Evolutionary conservation across 208 protist species (phyloP).

Genomic region (Acanthamoeba lugdunensis): DNA sequence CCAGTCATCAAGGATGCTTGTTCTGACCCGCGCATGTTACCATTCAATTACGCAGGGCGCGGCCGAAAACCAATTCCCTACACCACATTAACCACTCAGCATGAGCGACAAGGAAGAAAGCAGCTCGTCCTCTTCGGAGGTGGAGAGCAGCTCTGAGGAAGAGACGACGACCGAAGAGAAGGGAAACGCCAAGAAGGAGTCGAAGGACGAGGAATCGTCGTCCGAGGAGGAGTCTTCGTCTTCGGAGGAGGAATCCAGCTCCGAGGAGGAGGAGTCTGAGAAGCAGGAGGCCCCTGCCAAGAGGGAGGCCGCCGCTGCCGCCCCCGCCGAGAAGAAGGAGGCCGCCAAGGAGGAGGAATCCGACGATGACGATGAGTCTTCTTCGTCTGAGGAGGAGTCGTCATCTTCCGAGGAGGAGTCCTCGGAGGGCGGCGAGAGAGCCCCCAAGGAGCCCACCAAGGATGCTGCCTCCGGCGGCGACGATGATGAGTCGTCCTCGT

Average conservation of each 20-base stretch:
- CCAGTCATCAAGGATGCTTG: too few species aligned
- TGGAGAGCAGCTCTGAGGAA: slow-evolving; percentile 29
- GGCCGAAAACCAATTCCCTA: background rate
- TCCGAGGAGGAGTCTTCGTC: slow-evolving; percentile 31
- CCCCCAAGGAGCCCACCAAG: slow-evolving; percentile 36
- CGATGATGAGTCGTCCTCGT: background rate
- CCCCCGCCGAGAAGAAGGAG: slow-evolving; percentile 5
- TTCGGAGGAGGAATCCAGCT: slow-evolving; percentile 1
- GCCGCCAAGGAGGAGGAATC: background rate
- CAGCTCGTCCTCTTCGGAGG: slow-evolving; percentile 41
- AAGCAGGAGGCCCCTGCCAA: slow-evolving; percentile 5
- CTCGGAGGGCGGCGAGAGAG: slow-evolving; percentile 15
- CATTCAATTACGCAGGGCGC: background rate
- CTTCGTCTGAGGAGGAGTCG: background rate
- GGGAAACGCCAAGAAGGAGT: slow-evolving; percentile 42
- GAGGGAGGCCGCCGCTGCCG: slow-evolving; percentile 1
- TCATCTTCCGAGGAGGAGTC: slow-evolving; percentile 20
- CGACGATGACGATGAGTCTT: background rate
- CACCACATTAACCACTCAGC: background rate
- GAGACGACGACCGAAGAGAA: slow-evolving; percentile 37
- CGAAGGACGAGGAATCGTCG: slow-evolving; percentile 19
- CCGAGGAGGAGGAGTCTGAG: slow-evolving; percentile 9
- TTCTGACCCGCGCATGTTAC: background rate
- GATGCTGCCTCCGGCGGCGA: slow-evolving; percentile 32
- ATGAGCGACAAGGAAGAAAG: slow-evolving; percentile 52